Percentiles rank a stretch among this genome's conserved stretches.
These are phyloP conservation scores for Metschnikowia shivogae DNA, from an alignment of 805 yeast genomes.

Conservation along the genomic window DNA sequence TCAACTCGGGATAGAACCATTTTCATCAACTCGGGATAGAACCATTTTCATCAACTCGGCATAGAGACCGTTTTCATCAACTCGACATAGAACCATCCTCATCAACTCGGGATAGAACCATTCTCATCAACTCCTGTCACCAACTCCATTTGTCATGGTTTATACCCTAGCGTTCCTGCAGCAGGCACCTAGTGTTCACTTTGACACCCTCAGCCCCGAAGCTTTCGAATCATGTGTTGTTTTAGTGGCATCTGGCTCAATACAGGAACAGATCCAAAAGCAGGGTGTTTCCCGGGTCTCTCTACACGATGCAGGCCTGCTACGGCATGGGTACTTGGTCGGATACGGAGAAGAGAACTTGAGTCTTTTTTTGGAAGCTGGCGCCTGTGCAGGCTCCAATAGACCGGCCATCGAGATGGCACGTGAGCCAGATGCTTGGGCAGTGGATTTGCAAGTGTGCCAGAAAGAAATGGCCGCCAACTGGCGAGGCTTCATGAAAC, in stretches of 20 bases:
- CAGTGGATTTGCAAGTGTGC: not conserved
- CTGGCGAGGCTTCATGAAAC: constrained; percentile 1
- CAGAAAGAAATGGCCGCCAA: not conserved
- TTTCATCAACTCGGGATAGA: too few species aligned
- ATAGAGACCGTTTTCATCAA: too few species aligned
- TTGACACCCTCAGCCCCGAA: not conserved
- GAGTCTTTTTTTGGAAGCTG: not conserved
- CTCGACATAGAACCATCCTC: too few species aligned
- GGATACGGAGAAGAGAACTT: not conserved
- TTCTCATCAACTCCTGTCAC: too few species aligned
- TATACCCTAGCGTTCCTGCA: not conserved
- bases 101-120: too few species aligned
- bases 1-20: too few species aligned
- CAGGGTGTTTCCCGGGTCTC: not conserved
- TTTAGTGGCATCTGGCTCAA: not conserved
- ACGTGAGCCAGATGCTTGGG: not conserved
- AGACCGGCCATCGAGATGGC: not conserved
- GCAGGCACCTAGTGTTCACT: not conserved
- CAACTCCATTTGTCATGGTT: too few species aligned
- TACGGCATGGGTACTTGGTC: constrained; percentile 3
- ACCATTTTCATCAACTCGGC: too few species aligned
- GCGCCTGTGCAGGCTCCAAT: not conserved
- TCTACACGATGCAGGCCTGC: not conserved
- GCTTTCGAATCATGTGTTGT: not conserved
- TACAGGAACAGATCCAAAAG: not conserved